These are phyloP conservation scores for Nannizzia gypsea DNA, from an alignment of 2,329 filamentous ascomycete genomes.

Conservation along the genomic window DNA sequence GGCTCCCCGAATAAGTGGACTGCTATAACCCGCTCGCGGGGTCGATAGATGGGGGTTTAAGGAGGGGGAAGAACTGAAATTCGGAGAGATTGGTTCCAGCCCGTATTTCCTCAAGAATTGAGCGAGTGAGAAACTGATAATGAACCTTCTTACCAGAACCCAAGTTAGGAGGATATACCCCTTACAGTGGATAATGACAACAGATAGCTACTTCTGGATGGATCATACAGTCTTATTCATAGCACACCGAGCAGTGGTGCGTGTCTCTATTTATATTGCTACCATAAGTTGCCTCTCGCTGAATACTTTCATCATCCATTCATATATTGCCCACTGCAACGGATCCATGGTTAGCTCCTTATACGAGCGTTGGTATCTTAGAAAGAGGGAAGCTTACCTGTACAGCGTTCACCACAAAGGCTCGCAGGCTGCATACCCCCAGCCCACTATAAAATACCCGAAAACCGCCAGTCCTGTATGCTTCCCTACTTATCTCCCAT, in stretches of 20 bases:
- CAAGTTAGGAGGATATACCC: too few species aligned
- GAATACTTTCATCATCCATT: slow-evolving; percentile 59
- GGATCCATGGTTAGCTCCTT: slow-evolving; percentile 5
- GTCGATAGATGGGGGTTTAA: not conserved
- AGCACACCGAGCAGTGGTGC: too few species aligned
- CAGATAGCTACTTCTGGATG: not conserved
- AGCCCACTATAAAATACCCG: slow-evolving; percentile 61
- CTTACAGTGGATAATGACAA: not conserved
- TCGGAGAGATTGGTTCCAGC: not conserved
- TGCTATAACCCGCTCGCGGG: not conserved
- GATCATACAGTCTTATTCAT: not conserved
- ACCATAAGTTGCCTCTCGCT: not conserved
- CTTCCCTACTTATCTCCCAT: slow-evolving; percentile 51
- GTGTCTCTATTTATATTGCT: not conserved
- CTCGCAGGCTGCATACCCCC: slow-evolving; percentile 68
- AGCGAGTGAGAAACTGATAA: not conserved
- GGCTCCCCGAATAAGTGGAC: not conserved
- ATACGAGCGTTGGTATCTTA: not conserved
- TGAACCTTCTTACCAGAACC: too few species aligned
- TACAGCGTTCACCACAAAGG: slow-evolving; percentile 89
- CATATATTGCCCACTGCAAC: slow-evolving; percentile 74
- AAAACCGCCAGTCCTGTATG: slow-evolving; percentile 53
- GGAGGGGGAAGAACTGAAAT: not conserved
- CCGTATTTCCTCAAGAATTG: not conserved
- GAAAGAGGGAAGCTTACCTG: slow-evolving; percentile 35